A percentile compares a stretch with the other conserved stretches of the same genome.
Conservation (phyloP, 441 rosid genomes). For the Syzygium malaccense region DNA sequence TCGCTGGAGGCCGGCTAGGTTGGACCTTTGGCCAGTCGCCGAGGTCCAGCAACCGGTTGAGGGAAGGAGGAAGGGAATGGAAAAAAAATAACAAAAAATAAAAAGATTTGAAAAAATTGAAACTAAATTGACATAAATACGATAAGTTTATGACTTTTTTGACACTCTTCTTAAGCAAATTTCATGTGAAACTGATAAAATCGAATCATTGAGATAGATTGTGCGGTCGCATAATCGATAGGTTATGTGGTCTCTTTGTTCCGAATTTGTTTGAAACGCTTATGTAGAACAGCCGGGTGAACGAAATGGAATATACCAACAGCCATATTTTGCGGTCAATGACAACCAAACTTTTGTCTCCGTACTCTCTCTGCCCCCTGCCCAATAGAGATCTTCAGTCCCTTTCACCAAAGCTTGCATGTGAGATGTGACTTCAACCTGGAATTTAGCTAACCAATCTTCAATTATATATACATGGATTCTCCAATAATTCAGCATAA, state of each 20-base stretch:
- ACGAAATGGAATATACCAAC: background rate
- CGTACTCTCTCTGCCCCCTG: background rate
- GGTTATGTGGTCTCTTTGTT: background rate
- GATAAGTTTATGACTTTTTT: too few species aligned
- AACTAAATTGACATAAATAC: too few species aligned
- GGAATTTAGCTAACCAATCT: background rate
- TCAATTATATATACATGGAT: background rate
- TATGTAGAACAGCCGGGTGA: background rate
- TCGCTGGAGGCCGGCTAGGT: too few species aligned
- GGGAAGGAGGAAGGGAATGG: too few species aligned
- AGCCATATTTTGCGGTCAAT: background rate
- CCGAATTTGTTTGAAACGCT: background rate
- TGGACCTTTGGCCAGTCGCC: too few species aligned
- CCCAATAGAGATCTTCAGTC: background rate
- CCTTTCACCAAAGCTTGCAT: background rate
- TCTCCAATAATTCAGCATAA: background rate
- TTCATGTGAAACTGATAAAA: background rate
- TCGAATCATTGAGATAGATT: background rate
- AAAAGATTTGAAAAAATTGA: too few species aligned
- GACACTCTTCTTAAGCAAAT: background rate
- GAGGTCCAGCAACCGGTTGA: too few species aligned
- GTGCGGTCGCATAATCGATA: background rate
- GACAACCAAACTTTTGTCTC: background rate
- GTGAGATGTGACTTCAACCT: background rate
- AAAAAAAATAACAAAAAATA: too few species aligned